Percentiles rank a stretch among this genome's conserved stretches.
Conservation (phyloP, 75 land plant genomes). For the Pinus taeda region DNA sequence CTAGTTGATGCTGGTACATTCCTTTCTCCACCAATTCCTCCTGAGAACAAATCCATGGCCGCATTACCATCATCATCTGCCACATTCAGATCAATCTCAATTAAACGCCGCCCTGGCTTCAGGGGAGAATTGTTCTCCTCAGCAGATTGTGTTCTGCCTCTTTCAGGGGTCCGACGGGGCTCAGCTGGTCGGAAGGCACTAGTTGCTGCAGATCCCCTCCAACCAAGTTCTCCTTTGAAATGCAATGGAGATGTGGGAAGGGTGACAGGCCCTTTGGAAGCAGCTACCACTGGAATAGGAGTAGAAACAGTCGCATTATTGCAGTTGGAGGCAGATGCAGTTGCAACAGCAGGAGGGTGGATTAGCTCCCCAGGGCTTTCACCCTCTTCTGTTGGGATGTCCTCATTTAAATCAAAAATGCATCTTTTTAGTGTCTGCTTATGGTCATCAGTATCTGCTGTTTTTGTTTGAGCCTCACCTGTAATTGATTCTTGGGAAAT, state of each 20-base stretch:
- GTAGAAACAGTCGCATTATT: conserved; percentile 28
- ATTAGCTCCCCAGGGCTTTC: conserved; percentile 19
- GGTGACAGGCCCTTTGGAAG: conserved; percentile 59
- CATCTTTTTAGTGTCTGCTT: conserved; percentile 16
- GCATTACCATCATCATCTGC: conserved; percentile 27
- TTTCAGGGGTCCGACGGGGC: conserved; percentile 56
- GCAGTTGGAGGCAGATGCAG: conserved; percentile 17
- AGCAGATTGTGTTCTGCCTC: conserved; percentile 26
- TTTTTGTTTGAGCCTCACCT: not conserved
- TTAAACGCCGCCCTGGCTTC: conserved; percentile 13
- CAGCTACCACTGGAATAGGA: conserved; percentile 61
- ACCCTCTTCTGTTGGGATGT: conserved; percentile 51
- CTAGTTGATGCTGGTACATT: conserved; percentile 27
- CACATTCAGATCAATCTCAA: conserved; percentile 49
- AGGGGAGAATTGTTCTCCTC: conserved; percentile 8
- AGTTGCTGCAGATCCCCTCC: conserved; percentile 95
- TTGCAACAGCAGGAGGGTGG: conserved; percentile 8
- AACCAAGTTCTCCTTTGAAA: conserved; percentile 73
- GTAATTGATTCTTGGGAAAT: conserved; percentile 28
- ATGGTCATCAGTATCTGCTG: not conserved
- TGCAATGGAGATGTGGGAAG: conserved; percentile 52
- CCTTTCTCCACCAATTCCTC: conserved; percentile 18
- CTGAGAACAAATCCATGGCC: not conserved
- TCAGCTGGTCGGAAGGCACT: conserved; percentile 97
- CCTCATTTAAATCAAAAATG: conserved; percentile 81